Conservation (phyloP, 805 yeast species). For the Metschnikowia kunwiensis region DNA sequence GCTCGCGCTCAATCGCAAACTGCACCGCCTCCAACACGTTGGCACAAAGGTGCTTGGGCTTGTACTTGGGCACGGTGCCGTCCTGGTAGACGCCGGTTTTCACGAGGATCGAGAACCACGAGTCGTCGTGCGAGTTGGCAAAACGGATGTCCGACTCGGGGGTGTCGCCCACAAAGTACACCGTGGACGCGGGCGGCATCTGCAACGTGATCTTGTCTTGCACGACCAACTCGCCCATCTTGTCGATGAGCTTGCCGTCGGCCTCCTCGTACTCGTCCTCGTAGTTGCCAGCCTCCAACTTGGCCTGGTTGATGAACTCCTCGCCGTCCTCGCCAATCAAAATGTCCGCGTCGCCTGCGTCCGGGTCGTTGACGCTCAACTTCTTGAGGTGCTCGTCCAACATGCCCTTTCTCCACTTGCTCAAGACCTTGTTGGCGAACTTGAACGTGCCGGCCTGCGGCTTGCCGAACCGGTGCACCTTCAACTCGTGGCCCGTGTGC, state of each 20-base stretch:
- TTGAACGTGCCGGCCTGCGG: slow-evolving; percentile 86
- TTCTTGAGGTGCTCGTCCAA: slow-evolving; percentile 70
- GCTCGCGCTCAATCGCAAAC: slow-evolving; percentile 81
- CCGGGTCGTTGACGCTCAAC: slow-evolving; percentile 41
- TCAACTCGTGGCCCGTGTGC: slow-evolving; percentile 77
- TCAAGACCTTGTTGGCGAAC: slow-evolving; percentile 75
- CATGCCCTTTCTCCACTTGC: slow-evolving; percentile 75
- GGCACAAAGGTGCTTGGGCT: slow-evolving; percentile 70
- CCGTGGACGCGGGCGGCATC: slow-evolving; percentile 81
- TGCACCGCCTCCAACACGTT: slow-evolving; percentile 79
- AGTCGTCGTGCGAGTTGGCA: slow-evolving; percentile 80
- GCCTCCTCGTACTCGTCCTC: slow-evolving; percentile 31
- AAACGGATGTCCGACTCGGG: slow-evolving; percentile 87
- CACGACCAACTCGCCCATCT: slow-evolving; percentile 22
- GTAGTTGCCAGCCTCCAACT: slow-evolving; percentile 35
- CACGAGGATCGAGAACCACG: slow-evolving; percentile 82
- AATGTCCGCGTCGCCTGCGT: slow-evolving; percentile 41
- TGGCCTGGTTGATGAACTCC: slow-evolving; percentile 42
- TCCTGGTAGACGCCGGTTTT: slow-evolving; percentile 85
- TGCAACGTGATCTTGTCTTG: slow-evolving; percentile 46
- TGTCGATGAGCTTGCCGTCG: slow-evolving; percentile 26
- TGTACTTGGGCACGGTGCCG: slow-evolving; percentile 74
- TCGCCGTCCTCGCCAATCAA: slow-evolving; percentile 44
- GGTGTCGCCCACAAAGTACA: slow-evolving; percentile 86
- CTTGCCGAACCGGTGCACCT: slow-evolving; percentile 82